Evolutionary conservation across 805 yeast species (phyloP).

Genomic region (Monosporozyma yasuniensis): DNA sequence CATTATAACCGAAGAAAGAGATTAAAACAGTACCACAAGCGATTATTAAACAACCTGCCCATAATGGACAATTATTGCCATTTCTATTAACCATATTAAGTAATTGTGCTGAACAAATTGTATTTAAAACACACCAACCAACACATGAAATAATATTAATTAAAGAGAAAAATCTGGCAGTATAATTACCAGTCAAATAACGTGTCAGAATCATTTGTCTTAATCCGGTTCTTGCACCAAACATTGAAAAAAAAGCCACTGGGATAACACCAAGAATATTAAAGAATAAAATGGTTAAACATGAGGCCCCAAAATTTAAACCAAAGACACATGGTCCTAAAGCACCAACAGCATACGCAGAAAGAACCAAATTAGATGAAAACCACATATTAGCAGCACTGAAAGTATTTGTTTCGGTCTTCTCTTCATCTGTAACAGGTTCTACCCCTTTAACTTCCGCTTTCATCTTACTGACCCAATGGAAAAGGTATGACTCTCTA

Average conservation of each 20-base stretch:
- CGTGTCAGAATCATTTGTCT: slow-evolving; percentile 80
- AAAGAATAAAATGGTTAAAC: slow-evolving; percentile 62
- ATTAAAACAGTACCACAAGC: slow-evolving; percentile 1
- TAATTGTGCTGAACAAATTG: slow-evolving; percentile 40
- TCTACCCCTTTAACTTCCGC: slow-evolving; percentile 74
- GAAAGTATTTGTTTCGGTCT: slow-evolving; percentile 53
- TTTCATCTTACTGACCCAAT: slow-evolving; percentile 14
- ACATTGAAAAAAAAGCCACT: slow-evolving; percentile 72
- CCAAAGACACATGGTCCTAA: slow-evolving; percentile 54
- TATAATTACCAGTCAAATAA: slow-evolving; percentile 64
- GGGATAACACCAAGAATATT: slow-evolving; percentile 61
- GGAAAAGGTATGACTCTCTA: not conserved
- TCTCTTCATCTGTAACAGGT: slow-evolving; percentile 68
- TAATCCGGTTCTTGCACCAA: slow-evolving; percentile 78
- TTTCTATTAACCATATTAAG: slow-evolving; percentile 4
- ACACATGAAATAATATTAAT: slow-evolving; percentile 77
- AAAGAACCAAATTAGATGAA: slow-evolving; percentile 80
- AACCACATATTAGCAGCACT: slow-evolving; percentile 83
- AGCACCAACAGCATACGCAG: slow-evolving; percentile 72
- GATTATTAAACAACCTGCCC: slow-evolving; percentile 4
- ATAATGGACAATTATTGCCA: slow-evolving; percentile 3
- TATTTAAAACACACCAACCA: slow-evolving; percentile 92
- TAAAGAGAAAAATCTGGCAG: slow-evolving; percentile 66
- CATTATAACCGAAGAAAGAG: slow-evolving; percentile 5
- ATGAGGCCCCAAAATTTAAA: slow-evolving; percentile 65